These are phyloP conservation scores for Anisogramma anomala DNA, from an alignment of 2,329 filamentous ascomycete genomes.

Conservation along the genomic window DNA sequence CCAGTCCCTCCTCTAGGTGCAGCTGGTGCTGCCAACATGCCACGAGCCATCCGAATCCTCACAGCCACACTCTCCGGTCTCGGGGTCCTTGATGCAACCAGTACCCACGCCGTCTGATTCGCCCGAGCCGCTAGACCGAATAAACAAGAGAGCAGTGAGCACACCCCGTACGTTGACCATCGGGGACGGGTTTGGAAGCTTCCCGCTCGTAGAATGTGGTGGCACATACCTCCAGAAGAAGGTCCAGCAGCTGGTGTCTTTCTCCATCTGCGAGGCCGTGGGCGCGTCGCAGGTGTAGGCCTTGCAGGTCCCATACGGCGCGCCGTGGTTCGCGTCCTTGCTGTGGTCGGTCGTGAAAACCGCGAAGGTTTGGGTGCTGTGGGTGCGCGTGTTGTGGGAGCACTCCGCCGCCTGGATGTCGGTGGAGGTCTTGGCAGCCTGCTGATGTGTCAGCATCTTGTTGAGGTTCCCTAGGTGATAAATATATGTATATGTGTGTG, in stretches of 20 bases:
- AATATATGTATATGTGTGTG: no score
- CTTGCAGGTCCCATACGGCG: not conserved
- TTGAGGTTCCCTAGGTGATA: no score
- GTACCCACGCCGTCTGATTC: not conserved
- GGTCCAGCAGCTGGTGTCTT: not conserved
- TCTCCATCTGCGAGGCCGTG: not conserved
- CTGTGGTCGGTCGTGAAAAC: not conserved
- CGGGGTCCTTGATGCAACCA: not conserved
- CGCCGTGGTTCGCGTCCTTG: not conserved
- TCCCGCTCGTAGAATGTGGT: no score
- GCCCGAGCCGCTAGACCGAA: not conserved
- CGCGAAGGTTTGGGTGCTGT: not conserved
- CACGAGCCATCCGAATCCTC: not conserved
- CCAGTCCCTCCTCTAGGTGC: not conserved
- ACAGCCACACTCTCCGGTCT: constrained; percentile 2
- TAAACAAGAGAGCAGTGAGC: not conserved
- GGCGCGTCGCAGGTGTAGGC: not conserved
- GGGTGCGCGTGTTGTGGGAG: not conserved
- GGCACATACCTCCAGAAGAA: not conserved
- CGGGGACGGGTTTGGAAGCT: no score
- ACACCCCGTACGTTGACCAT: no score
- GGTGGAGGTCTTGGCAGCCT: not conserved
- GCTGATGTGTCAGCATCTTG: no score
- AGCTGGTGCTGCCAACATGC: not conserved
- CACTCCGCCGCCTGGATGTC: not conserved